Evolutionary conservation across 768 basidiomycete species (phyloP).

Genomic region (Thelephora ganbajun): DNA sequence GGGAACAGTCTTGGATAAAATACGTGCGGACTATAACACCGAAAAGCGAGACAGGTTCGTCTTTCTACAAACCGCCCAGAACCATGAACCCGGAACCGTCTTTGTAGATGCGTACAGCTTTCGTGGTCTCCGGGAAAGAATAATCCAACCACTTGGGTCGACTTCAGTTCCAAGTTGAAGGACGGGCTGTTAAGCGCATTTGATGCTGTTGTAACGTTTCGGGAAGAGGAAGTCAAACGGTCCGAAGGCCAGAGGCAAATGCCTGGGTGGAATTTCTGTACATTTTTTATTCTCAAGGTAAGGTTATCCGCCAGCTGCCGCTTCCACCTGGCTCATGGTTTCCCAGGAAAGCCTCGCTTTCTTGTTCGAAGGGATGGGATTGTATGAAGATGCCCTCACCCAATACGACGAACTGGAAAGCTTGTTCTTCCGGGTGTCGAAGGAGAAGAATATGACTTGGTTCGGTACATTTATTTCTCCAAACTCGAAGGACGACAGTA

Average conservation of each 20-base stretch:
- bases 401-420: conserved; percentile 89
- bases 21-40: conserved; percentile 82
- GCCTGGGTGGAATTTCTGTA: conserved; percentile 98
- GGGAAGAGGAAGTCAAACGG: conserved; percentile 84
- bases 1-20: conserved; percentile 75
- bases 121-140: conserved; percentile 59
- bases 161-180: conserved; percentile 79
- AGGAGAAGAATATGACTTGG: conserved; percentile 82
- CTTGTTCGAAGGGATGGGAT: conserved; percentile 82
- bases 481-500: conserved; percentile 57
- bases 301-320: conserved; percentile 7
- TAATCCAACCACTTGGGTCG: conserved; percentile 76
- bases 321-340: background rate
- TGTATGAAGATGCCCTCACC: conserved; percentile 78
- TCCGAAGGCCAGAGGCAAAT: conserved; percentile 82
- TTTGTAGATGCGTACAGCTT: conserved; percentile 63
- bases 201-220: conserved; percentile 57
- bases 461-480: conserved; percentile 77
- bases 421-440: conserved; percentile 59
- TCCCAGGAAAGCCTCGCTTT: conserved; percentile 82
- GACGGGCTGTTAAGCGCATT: conserved; percentile 80
- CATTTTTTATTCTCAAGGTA: conserved; percentile 92
- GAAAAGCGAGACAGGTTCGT: conserved; percentile 75
- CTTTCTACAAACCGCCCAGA: conserved; percentile 2
- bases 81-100: conserved; percentile 7